These are phyloP conservation scores for Aspergillus cristatus DNA, from an alignment of 495 filamentous ascomycete species.

Conservation along the genomic window DNA sequence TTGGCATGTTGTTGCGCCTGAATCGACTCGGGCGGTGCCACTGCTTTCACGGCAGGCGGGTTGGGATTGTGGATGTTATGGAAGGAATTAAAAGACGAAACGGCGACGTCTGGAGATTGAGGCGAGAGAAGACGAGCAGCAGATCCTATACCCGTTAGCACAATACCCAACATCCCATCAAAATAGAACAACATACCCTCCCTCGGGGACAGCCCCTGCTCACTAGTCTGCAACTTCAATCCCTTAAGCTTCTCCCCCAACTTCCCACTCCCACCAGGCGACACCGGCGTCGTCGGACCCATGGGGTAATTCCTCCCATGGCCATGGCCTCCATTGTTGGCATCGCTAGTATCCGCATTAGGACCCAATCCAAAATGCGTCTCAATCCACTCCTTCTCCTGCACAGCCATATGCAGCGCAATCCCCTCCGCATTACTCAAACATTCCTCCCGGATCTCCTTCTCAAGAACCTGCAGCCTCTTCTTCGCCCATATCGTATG, in stretches of 20 bases:
- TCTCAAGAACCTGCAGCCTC: constrained; percentile 58
- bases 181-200: constrained; percentile 28
- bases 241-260: constrained; percentile 69
- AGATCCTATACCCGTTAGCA: constrained; percentile 2
- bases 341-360: constrained; percentile 4
- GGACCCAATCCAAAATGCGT: constrained; percentile 58
- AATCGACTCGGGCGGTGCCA: constrained; percentile 34
- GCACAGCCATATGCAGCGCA: constrained; percentile 67
- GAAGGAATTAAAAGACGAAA: constrained; percentile 54
- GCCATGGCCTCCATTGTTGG: neutral
- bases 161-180: neutral
- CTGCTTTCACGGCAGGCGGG: constrained; percentile 15
- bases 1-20: constrained; percentile 31
- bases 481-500: constrained; percentile 80
- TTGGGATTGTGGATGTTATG: constrained; percentile 19
- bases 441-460: constrained; percentile 58
- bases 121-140: constrained; percentile 42
- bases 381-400: constrained; percentile 76
- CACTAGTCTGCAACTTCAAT: constrained; percentile 63
- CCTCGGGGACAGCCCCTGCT: constrained; percentile 43
- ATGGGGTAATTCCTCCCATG: constrained; percentile 14
- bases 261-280: constrained; percentile 50
- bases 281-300: constrained; percentile 45
- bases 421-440: constrained; percentile 63
- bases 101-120: constrained; percentile 53